Percentiles rank a stretch among this genome's conserved stretches.
Conservation (phyloP, 2,329 filamentous ascomycete genomes). For the Pyricularia sp. region DNA sequence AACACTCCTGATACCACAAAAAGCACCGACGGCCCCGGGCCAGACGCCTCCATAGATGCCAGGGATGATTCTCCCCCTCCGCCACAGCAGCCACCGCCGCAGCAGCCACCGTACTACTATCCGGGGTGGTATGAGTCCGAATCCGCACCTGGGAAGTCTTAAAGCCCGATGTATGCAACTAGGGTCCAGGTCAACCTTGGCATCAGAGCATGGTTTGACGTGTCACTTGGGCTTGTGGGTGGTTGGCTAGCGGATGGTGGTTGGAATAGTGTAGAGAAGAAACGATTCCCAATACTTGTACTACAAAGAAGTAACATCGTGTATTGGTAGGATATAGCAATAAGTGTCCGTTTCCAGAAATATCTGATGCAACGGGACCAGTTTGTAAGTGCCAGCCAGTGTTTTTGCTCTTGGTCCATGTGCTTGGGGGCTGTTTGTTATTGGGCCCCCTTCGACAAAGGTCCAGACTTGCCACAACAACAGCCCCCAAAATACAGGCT, state of each 20-base stretch:
- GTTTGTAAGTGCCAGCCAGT: no score
- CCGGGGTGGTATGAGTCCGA: not conserved
- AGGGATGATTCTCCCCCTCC: not conserved
- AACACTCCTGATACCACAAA: not conserved
- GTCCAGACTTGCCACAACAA: no score
- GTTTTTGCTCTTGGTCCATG: no score
- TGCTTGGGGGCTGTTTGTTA: no score
- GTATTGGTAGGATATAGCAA: not conserved
- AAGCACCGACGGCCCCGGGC: not conserved
- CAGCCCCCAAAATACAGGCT: no score
- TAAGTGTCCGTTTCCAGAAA: not conserved
- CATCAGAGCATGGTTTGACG: not conserved
- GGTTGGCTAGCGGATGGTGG: not conserved
- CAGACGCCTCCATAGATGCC: not conserved
- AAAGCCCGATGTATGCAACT: not conserved
- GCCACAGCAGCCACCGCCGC: not conserved
- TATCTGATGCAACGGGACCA: not conserved
- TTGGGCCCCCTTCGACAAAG: no score
- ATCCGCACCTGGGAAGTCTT: not conserved
- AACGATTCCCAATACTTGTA: not conserved
- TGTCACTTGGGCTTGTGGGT: not conserved
- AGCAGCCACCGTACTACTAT: not conserved
- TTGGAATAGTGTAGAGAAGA: not conserved
- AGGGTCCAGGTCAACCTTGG: not conserved
- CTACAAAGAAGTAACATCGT: not conserved